Percentiles rank a stretch among this genome's conserved stretches.
Conservation (phyloP, 805 yeast species). For the Starmerella tilneyi region DNA sequence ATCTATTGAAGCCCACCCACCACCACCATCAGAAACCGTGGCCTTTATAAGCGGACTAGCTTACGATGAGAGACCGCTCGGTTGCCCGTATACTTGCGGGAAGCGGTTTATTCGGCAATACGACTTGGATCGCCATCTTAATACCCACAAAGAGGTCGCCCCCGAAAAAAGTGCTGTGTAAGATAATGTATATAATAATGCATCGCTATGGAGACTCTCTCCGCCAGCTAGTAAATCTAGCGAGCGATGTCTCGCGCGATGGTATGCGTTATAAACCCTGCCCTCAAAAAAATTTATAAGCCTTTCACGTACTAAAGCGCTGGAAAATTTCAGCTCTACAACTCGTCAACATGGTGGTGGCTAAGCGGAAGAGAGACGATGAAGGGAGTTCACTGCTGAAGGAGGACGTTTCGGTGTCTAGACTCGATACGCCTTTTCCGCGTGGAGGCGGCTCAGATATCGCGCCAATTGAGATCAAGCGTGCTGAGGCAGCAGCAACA, state of each 20-base stretch:
- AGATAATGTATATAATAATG: neutral
- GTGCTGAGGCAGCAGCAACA: conserved; percentile 85
- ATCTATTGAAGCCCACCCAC: neutral
- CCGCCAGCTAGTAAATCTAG: too few species aligned
- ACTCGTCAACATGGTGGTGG: neutral
- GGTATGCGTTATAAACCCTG: neutral
- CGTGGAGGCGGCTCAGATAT: conserved; percentile 80
- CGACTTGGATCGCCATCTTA: conserved; percentile 33
- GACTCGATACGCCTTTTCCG: conserved; percentile 46
- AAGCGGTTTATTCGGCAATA: conserved; percentile 32
- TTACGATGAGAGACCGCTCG: conserved; percentile 29
- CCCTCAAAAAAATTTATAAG: conserved; percentile 19
- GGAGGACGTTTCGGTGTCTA: conserved; percentile 10
- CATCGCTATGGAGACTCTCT: too few species aligned
- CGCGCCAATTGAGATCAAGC: conserved; percentile 82
- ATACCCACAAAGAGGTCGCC: neutral
- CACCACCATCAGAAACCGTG: conserved; percentile 21
- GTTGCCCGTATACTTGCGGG: conserved; percentile 31
- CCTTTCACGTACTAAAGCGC: neutral
- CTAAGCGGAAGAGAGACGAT: conserved; percentile 20
- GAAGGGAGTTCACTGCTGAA: conserved; percentile 13
- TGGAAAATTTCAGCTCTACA: conserved; percentile 3
- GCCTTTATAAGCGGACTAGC: conserved; percentile 33
- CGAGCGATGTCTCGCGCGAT: neutral
- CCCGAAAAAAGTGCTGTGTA: neutral